Base-by-base conservation (phyloP, 768 basidiomycete species). In the Hygrophorus pudorinus region DNA sequence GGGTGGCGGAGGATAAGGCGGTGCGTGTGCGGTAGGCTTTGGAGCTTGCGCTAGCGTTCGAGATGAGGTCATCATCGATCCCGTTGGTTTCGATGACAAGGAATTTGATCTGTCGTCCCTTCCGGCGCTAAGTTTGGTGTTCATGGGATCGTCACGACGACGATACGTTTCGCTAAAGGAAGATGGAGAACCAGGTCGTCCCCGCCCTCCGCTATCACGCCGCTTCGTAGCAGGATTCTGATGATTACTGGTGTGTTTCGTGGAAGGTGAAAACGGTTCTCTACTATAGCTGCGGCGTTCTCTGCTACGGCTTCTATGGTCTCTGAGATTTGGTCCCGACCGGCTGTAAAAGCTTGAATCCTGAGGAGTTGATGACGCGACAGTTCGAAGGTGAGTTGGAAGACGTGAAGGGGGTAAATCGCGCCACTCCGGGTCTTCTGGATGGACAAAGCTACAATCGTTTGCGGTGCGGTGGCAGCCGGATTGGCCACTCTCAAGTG, bases 401-500 rank as follows among this genome's bases (percentile, higher is more conserved):
- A 47, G 46, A 8, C 17, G 16, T 8, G 46, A 17, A 21, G 52
- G 49, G 4, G 52, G 35, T 31, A 46, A 38, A 16, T 31, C 10
- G 3, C 36, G 16, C 62, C 62, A 65, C 24, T 39, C 35, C 7
- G 52, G 49, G 24, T 65, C 56, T 10, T 45, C 36, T 32, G 62
- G 64, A 34, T 65, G 64, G 5, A 54, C 51, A 30, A 56, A 65
- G 0, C 12, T 31, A 39, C 63, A 65, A 6, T 3, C 10, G 0
- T 30, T 16, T 16, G 45, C 3, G 0, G 21, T n/a, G 4, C 39
- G 46, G 10, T n/a, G 43, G 28, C 54, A 61, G 5, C 55, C 48
- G 0, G 2, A 8, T 1, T 44, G n/a, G 20, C 42, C 31, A 24
- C 36, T 35, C 12, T 9, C 4, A n/a, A 44, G 42, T 35, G 33